These are phyloP conservation scores for Gynandropsis gynandra DNA, from an alignment of 345 rosid species.

Conservation along the genomic window DNA sequence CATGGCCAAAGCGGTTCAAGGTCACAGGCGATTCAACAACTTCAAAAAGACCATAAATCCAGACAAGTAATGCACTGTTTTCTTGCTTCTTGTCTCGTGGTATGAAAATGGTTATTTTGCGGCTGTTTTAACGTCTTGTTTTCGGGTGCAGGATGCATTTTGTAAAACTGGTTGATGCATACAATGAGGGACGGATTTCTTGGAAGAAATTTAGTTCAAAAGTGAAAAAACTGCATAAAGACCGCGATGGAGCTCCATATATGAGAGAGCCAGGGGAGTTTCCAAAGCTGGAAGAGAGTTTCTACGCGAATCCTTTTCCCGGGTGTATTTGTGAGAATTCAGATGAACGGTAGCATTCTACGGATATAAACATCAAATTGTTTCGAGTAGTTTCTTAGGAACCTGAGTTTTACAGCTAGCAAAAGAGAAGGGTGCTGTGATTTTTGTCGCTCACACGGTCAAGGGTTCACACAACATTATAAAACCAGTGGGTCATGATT, in stretches of 20 bases:
- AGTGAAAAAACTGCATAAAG: conserved; percentile 73
- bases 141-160: conserved; percentile 63
- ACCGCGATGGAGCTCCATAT: conserved; percentile 68
- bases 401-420: conserved; percentile 15
- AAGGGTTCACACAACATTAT: too few species aligned
- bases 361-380: conserved; percentile 12
- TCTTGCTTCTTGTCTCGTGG: neutral
- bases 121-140: neutral
- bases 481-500: conserved; percentile 15
- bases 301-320: conserved; percentile 80
- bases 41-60: conserved; percentile 87
- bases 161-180: conserved; percentile 70
- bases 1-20: conserved; percentile 98
- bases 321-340: conserved; percentile 70
- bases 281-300: conserved; percentile 90
- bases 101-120: neutral
- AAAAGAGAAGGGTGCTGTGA: conserved; percentile 7
- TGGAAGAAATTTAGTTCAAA: conserved; percentile 85
- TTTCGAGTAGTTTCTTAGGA: conserved; percentile 19
- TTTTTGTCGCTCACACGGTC: conserved; percentile 2
- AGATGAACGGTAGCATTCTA: conserved; percentile 20
- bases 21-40: conserved; percentile 79
- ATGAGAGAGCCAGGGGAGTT: conserved; percentile 64
- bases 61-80: conserved; percentile 49
- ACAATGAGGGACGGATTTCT: conserved; percentile 62